Evolutionary conservation across 2,329 filamentous ascomycete genomes (phyloP).

Genomic region (Magnaporthales sp.): DNA sequence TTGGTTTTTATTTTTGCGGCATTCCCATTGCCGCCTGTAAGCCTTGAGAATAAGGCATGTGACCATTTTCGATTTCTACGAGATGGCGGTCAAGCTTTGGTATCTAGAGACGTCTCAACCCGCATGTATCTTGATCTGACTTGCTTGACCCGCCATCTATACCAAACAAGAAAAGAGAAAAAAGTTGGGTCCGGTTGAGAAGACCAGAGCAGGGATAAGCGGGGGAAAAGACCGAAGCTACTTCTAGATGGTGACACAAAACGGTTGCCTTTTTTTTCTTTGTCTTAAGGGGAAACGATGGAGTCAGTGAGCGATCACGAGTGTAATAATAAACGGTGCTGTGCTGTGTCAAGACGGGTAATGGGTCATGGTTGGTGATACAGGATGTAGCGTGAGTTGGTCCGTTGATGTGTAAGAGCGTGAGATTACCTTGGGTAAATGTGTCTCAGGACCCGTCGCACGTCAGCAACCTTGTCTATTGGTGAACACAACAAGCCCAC

Average conservation of each 20-base stretch:
- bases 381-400: neutral
- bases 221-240: neutral
- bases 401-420: neutral
- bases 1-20: neutral
- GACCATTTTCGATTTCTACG: neutral
- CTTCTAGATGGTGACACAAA: neutral
- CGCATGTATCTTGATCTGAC: neutral
- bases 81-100: neutral
- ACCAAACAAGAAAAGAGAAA: neutral
- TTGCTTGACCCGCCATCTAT: neutral
- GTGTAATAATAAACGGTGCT: neutral
- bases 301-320: conserved; percentile 1
- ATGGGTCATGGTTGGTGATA: neutral
- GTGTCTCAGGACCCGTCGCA: neutral
- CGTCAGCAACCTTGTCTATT: neutral
- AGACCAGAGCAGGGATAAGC: neutral
- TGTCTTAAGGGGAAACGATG: neutral
- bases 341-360: neutral
- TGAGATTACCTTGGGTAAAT: neutral
- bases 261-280: neutral
- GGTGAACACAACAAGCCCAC: neutral
- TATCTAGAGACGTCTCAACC: neutral
- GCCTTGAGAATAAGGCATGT: neutral
- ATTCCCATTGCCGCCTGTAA: neutral
- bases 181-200: neutral